phyloP scores from a whole-genome alignment of 768 basidiomycete species.

The Trametes coccinea region DNA sequence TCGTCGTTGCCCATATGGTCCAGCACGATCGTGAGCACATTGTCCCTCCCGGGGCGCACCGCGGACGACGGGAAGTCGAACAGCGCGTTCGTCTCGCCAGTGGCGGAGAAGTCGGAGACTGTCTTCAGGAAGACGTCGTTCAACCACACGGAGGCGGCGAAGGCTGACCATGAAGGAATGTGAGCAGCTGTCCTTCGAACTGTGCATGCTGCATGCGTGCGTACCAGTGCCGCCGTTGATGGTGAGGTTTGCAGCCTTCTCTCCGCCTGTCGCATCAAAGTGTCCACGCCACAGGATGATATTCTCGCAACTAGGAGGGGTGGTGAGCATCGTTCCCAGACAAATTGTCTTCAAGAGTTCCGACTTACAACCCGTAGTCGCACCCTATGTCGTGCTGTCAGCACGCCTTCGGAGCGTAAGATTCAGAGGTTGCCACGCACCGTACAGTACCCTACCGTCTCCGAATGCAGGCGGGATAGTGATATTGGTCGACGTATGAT shows the following conservation, averaged over 20 bases:
- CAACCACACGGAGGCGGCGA: slow-evolving; percentile 81
- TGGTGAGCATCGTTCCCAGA: not conserved
- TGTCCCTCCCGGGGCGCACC: slow-evolving; percentile 57
- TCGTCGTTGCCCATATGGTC: slow-evolving; percentile 48
- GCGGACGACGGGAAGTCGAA: slow-evolving; percentile 57
- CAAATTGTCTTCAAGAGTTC: no score
- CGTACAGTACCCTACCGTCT: slow-evolving; percentile 75
- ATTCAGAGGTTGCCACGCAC: slow-evolving; percentile 14
- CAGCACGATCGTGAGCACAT: slow-evolving; percentile 78
- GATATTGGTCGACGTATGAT: slow-evolving; percentile 72
- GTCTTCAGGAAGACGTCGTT: slow-evolving; percentile 72
- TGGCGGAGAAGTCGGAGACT: slow-evolving; percentile 50
- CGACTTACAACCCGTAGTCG: slow-evolving; percentile 78
- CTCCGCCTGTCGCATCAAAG: slow-evolving; percentile 61
- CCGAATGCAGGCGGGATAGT: slow-evolving; percentile 70
- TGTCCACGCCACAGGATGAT: slow-evolving; percentile 81
- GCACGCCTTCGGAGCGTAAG: not conserved
- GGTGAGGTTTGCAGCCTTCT: slow-evolving; percentile 70
- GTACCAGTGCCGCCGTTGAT: slow-evolving; percentile 83
- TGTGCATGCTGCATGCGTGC: not conserved
- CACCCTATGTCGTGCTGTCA: slow-evolving; percentile 43
- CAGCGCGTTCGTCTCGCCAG: slow-evolving; percentile 62
- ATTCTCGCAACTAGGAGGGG: slow-evolving; percentile 70
- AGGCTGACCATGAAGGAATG: slow-evolving; percentile 44
- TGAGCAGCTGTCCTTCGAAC: no score